phyloP scores from a whole-genome alignment of 768 basidiomycete species.

The Cystofilobasidium macerans region DNA sequence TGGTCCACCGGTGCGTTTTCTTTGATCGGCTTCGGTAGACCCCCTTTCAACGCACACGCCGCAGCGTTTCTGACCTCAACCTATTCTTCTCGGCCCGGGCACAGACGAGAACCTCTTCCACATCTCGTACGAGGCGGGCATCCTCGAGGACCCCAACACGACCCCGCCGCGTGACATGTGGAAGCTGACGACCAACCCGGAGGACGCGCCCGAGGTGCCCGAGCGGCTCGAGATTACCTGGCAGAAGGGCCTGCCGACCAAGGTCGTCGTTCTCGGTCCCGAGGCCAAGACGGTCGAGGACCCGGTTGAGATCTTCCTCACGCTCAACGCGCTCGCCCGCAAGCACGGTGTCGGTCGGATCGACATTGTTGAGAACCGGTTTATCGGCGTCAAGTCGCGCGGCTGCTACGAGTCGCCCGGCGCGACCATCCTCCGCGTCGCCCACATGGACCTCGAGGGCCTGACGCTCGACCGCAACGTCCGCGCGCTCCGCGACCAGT shows the following conservation, averaged over 20 bases:
- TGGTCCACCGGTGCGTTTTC: constrained; percentile 66
- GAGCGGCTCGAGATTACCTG: constrained; percentile 80
- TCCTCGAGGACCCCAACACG: constrained; percentile 89
- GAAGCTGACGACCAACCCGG: constrained; percentile 82
- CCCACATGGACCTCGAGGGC: constrained; percentile 94
- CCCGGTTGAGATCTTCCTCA: constrained; percentile 82
- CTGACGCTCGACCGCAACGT: constrained; percentile 95
- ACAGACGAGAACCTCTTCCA: constrained; percentile 99
- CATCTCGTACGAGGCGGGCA: constrained; percentile 98
- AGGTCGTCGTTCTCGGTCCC: constrained; percentile 48
- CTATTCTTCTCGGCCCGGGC: background rate
- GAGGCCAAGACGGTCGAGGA: constrained; percentile 47
- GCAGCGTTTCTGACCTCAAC: background rate
- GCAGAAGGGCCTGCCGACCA: constrained; percentile 71
- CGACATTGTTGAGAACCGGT: constrained; percentile 99
- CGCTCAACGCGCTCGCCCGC: constrained; percentile 79
- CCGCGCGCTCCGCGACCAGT: constrained; percentile 84
- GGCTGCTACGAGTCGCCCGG: constrained; percentile 99
- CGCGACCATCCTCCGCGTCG: constrained; percentile 86
- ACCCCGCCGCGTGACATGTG: constrained; percentile 97
- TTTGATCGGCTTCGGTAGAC: background rate
- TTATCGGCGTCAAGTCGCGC: constrained; percentile 97
- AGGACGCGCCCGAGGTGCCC: constrained; percentile 65
- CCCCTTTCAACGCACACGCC: background rate
- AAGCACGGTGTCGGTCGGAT: constrained; percentile 94